phyloP scores from a whole-genome alignment of 139 green algal species.

The Klebsormidium nitens region DNA sequence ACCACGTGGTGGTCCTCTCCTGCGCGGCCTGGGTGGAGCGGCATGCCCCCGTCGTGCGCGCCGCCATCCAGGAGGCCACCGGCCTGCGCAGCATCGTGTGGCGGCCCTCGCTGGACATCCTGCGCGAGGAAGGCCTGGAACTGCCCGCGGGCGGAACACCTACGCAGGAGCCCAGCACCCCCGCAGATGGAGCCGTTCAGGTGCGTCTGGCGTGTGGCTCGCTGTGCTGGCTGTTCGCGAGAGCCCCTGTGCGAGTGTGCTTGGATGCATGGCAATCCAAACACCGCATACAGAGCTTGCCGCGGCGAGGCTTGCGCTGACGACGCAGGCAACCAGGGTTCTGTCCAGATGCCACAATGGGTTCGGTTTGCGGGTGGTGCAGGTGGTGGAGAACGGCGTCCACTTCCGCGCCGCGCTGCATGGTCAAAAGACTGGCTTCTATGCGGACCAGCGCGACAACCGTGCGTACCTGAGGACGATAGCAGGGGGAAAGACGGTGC shows the following conservation, averaged over 20 bases:
- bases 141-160: neutral
- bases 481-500: constrained; percentile 44
- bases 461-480: constrained; percentile 60
- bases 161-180: neutral
- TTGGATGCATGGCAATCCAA: too few relatives aligned
- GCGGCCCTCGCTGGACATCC: constrained; percentile 25
- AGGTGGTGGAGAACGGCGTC: constrained; percentile 38
- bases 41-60: neutral
- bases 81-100: constrained; percentile 5
- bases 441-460: constrained; percentile 66
- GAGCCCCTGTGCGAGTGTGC: too few relatives aligned
- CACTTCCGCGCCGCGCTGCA: constrained; percentile 22
- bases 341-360: too few relatives aligned
- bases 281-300: too few relatives aligned
- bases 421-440: constrained; percentile 46
- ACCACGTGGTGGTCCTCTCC: constrained; percentile 21
- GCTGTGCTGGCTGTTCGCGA: too few relatives aligned
- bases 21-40: constrained; percentile 37
- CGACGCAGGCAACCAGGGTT: too few relatives aligned
- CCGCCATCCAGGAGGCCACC: neutral
- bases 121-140: constrained; percentile 28
- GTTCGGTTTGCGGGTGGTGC: too few relatives aligned
- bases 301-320: too few relatives aligned
- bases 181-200: too few relatives aligned
- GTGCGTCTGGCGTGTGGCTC: too few relatives aligned